These are phyloP conservation scores for Effrenium voratum DNA, from an alignment of 73 alveolate species.

Conservation along the genomic window DNA sequence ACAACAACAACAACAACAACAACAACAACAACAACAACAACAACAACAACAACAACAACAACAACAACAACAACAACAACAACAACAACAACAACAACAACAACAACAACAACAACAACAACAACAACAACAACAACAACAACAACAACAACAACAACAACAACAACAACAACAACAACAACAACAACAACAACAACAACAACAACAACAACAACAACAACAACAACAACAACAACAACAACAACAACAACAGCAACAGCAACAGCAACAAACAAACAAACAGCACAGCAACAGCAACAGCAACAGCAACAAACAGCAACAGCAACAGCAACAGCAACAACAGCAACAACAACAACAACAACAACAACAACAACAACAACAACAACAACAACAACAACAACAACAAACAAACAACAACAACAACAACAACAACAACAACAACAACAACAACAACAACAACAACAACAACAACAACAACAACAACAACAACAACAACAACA, in stretches of 20 bases:
- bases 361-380: not conserved
- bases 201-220: not conserved
- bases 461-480: not conserved
- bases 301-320: not conserved
- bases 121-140: not conserved
- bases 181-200: not conserved
- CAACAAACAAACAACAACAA: not conserved
- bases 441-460: not conserved
- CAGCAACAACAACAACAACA: not conserved
- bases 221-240: not conserved
- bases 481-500: not conserved
- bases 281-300: not conserved
- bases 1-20: not conserved
- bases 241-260: not conserved
- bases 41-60: not conserved
- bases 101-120: not conserved
- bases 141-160: not conserved
- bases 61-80: not conserved
- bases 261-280: not conserved
- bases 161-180: not conserved
- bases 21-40: not conserved
- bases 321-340: not conserved
- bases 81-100: not conserved
- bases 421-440: not conserved
- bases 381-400: not conserved